These are phyloP conservation scores for Trichoderma hamatum DNA, from an alignment of 2,329 filamentous ascomycete species.

Conservation along the genomic window DNA sequence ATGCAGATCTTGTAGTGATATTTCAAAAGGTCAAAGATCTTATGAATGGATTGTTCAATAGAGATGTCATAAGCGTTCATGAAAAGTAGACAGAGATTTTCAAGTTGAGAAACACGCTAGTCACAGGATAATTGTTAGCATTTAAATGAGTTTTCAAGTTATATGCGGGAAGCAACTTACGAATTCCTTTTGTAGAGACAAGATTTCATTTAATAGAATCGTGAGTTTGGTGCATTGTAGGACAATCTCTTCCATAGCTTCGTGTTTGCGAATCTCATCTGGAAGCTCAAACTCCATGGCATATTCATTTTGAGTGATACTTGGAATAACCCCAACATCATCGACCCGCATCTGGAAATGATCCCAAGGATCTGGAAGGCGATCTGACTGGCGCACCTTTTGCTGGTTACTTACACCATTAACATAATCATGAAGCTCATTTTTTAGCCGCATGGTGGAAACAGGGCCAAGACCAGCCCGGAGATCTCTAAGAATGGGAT, in stretches of 20 bases:
- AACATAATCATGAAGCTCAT: constrained; percentile 9
- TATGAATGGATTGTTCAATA: constrained; percentile 1
- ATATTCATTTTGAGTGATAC: constrained; percentile 9
- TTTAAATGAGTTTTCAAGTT: too few relatives aligned
- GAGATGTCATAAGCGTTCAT: background rate
- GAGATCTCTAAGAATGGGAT: constrained; percentile 19
- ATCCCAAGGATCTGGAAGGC: constrained; percentile 17
- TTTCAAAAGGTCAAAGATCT: background rate
- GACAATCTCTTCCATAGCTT: constrained; percentile 21
- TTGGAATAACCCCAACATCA: background rate
- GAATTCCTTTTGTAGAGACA: constrained; percentile 21
- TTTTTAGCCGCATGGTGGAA: background rate
- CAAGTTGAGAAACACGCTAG: background rate
- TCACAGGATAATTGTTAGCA: background rate
- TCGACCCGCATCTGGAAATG: background rate
- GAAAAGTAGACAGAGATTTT: background rate
- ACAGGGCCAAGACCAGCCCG: constrained; percentile 12
- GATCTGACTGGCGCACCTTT: background rate
- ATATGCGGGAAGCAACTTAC: background rate
- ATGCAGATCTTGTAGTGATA: constrained; percentile 9
- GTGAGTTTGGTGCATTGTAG: constrained; percentile 19
- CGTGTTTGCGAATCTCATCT: constrained; percentile 11
- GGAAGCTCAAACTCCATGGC: constrained; percentile 21
- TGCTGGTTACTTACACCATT: background rate
- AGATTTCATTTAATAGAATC: constrained; percentile 19